Conservation (phyloP, 306 rosid genomes). For the Acacia melanoxylon region DNA sequence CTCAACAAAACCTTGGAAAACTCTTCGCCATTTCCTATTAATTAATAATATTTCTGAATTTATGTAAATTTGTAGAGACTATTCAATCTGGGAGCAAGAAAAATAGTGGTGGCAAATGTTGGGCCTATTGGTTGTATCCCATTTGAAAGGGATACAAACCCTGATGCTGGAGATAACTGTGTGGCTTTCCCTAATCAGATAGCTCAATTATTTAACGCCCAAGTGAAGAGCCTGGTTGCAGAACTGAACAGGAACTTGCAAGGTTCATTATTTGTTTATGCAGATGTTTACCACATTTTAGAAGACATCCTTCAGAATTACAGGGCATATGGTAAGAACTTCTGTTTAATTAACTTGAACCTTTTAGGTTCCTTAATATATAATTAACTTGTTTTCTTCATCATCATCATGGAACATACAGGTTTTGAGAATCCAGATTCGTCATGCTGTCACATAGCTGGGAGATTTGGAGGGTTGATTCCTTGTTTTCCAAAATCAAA, state of each 20-base stretch:
- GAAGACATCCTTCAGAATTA: conserved; percentile 57
- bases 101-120: conserved; percentile 60
- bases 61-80: conserved; percentile 49
- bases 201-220: conserved; percentile 49
- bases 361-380: not conserved
- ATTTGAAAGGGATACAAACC: conserved; percentile 58
- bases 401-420: conserved; percentile 10
- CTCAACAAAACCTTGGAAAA: not conserved
- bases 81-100: conserved; percentile 66
- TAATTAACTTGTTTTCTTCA: not conserved
- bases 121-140: conserved; percentile 91
- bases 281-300: conserved; percentile 58
- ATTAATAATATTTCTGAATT: not conserved
- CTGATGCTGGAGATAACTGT: conserved; percentile 49
- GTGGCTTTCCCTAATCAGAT: conserved; percentile 51
- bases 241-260: conserved; percentile 43
- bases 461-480: conserved; percentile 62
- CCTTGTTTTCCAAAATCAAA: conserved; percentile 55
- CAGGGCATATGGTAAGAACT: conserved; percentile 41
- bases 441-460: conserved; percentile 62
- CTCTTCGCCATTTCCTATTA: not conserved
- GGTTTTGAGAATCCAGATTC: conserved; percentile 61
- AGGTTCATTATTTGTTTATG: conserved; percentile 60
- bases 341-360: not conserved
- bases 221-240: conserved; percentile 48